Evolutionary conservation across 768 basidiomycete species (phyloP).

Genomic region (Cyclocybe cylindracea): DNA sequence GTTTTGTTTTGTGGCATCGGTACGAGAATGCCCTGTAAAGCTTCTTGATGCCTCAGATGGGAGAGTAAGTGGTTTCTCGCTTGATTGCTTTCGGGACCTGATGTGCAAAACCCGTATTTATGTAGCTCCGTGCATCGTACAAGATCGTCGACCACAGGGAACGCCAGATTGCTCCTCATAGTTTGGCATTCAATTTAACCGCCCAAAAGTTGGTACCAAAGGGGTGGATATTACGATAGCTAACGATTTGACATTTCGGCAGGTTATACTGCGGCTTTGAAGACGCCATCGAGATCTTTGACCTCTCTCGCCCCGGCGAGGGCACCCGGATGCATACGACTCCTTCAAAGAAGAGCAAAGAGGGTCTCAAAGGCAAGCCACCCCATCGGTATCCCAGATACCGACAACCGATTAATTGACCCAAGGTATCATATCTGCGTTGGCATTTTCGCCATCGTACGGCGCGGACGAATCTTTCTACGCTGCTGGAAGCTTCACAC

Average conservation of each 20-base stretch:
- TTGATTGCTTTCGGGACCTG: neutral
- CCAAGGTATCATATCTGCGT: conserved; percentile 81
- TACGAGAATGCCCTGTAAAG: conserved; percentile 84
- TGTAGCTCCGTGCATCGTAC: conserved; percentile 94
- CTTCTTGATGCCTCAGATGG: conserved; percentile 80
- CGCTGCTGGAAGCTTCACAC: conserved; percentile 77
- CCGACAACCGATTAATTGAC: neutral
- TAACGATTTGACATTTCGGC: neutral
- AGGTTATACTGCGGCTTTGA: conserved; percentile 90
- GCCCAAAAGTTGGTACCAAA: conserved; percentile 58
- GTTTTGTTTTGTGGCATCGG: conserved; percentile 83
- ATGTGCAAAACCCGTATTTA: neutral
- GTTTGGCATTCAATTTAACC: conserved; percentile 73
- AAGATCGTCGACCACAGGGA: conserved; percentile 93
- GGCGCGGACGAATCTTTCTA: conserved; percentile 54
- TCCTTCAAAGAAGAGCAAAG: conserved; percentile 74
- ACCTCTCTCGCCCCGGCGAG: conserved; percentile 70
- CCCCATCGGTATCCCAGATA: neutral
- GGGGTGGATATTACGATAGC: neutral
- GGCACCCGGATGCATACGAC: conserved; percentile 72
- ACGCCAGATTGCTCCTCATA: conserved; percentile 84
- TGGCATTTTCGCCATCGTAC: conserved; percentile 72
- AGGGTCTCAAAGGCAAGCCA: conserved; percentile 79
- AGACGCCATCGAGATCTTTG: conserved; percentile 84
- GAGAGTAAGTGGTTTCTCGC: conserved; percentile 47